A percentile compares a stretch with the other conserved stretches of the same genome.
These are phyloP conservation scores for Nicotiana sylvestris DNA, from an alignment of 257 asterid species.

Conservation along the genomic window DNA sequence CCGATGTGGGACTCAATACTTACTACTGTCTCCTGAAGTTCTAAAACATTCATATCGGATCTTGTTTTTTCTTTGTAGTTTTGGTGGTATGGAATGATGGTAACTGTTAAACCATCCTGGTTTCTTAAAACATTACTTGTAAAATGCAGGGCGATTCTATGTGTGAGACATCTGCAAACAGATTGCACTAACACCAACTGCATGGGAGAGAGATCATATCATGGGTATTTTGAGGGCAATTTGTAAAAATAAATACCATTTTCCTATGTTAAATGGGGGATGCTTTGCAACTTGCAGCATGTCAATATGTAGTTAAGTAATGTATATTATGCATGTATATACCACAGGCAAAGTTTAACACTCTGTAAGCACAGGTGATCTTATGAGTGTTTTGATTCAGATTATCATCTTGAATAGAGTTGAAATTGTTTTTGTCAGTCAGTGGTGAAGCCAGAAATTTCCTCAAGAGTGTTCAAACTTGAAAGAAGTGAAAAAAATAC, in stretches of 20 bases:
- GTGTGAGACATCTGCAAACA: conserved; percentile 1
- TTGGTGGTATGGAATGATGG: not conserved
- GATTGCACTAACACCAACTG: not conserved
- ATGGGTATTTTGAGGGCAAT: not conserved
- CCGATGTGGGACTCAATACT: too few species aligned
- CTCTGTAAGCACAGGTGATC: not conserved
- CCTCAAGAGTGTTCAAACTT: too few species aligned
- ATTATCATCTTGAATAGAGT: not conserved
- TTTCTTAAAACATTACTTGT: not conserved
- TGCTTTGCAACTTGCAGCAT: conserved; percentile 9
- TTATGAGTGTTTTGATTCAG: not conserved
- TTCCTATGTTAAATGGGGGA: conserved; percentile 2
- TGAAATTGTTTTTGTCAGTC: not conserved
- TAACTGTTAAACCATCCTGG: not conserved
- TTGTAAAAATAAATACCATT: not conserved
- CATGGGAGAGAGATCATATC: conserved; percentile 2
- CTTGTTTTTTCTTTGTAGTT: too few species aligned
- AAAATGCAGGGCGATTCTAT: not conserved
- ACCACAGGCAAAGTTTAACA: conserved; percentile 1
- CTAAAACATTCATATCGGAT: too few species aligned
- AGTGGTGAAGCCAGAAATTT: too few species aligned
- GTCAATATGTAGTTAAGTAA: not conserved
- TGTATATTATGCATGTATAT: not conserved
- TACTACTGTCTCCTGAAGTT: too few species aligned
- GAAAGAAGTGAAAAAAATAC: too few species aligned